Percentiles rank a stretch among this genome's conserved stretches.
These are phyloP conservation scores for Diutina scorzettiae DNA, from an alignment of 1,139 yeast genomes.

Conservation along the genomic window DNA sequence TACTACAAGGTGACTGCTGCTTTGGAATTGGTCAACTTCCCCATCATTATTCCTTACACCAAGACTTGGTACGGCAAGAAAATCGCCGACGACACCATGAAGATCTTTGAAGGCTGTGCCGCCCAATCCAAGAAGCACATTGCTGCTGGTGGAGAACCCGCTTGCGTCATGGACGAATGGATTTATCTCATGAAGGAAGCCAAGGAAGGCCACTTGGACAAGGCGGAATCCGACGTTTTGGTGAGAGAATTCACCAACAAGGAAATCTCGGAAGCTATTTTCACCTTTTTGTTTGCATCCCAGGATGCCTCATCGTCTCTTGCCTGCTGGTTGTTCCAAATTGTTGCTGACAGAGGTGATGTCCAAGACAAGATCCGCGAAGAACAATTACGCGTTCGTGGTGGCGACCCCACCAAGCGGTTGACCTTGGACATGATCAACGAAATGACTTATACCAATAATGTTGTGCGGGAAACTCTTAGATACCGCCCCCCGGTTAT, in stretches of 20 bases:
- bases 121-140: slow-evolving; percentile 73
- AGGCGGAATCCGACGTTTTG: slow-evolving; percentile 40
- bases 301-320: slow-evolving; percentile 98
- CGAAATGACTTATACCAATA: slow-evolving; percentile 73
- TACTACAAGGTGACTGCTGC: slow-evolving; percentile 90
- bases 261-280: slow-evolving; percentile 91
- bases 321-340: slow-evolving; percentile 96
- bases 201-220: slow-evolving; percentile 31
- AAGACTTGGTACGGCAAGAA: slow-evolving; percentile 96
- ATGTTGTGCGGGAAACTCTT: slow-evolving; percentile 84
- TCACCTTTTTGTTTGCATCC: slow-evolving; percentile 92
- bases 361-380: slow-evolving; percentile 73
- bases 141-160: slow-evolving; percentile 65
- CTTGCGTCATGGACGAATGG: slow-evolving; percentile 95
- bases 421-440: slow-evolving; percentile 66
- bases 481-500: slow-evolving; percentile 95
- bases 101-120: slow-evolving; percentile 79
- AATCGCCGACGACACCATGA: slow-evolving; percentile 91
- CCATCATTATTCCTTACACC: slow-evolving; percentile 88
- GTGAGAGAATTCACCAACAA: slow-evolving; percentile 79
- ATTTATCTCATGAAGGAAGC: slow-evolving; percentile 73
- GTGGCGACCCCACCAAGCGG: slow-evolving; percentile 53
- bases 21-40: slow-evolving; percentile 92
- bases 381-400: slow-evolving; percentile 79
- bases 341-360: slow-evolving; percentile 91